These are phyloP conservation scores for Picea glauca DNA, from an alignment of 75 land plant genomes.

Conservation along the genomic window DNA sequence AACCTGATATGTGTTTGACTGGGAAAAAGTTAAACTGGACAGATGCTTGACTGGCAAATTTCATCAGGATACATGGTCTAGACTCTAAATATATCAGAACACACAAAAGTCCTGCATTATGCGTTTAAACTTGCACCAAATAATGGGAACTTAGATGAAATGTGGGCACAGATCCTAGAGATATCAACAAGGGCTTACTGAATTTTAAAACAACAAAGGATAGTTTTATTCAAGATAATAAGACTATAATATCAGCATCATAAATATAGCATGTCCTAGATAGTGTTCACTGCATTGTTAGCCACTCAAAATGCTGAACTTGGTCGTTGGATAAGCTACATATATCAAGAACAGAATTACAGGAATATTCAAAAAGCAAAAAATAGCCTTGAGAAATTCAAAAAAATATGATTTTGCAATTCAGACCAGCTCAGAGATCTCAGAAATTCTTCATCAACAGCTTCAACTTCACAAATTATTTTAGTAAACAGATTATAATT, in stretches of 20 bases:
- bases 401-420: not conserved
- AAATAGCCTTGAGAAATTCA: not conserved
- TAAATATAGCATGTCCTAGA: not conserved
- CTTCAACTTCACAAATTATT: not conserved
- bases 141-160: not conserved
- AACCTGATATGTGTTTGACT: not conserved
- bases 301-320: not conserved
- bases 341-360: not conserved
- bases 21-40: not conserved
- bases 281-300: not conserved
- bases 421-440: not conserved
- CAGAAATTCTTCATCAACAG: not conserved
- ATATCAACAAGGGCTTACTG: not conserved
- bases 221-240: not conserved
- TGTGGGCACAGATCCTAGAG: not conserved
- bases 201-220: not conserved
- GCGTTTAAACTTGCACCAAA: not conserved
- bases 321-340: not conserved
- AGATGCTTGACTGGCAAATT: not conserved
- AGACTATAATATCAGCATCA: not conserved
- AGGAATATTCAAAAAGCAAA: too few species aligned
- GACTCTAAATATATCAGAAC: too few species aligned
- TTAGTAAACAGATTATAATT: too few species aligned
- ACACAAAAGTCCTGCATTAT: not conserved
- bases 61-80: too few species aligned